These are phyloP conservation scores for Phytophthora ohioensis DNA, from an alignment of 352 stramenopile genomes.

Conservation along the genomic window DNA sequence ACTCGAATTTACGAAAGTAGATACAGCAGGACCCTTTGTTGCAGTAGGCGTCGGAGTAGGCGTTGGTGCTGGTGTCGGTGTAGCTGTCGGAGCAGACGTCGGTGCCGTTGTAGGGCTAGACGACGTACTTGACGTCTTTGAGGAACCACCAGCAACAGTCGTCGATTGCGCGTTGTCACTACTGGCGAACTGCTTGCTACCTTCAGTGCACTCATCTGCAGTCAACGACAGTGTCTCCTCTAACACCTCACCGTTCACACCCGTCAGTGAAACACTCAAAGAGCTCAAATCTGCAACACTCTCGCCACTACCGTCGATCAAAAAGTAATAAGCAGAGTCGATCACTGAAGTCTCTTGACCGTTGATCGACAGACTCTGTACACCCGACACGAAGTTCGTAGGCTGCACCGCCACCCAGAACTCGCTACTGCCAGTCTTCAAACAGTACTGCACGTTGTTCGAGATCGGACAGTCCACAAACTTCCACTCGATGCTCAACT, in stretches of 20 bases:
- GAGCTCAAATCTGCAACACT: conserved; percentile 50
- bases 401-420: conserved; percentile 77
- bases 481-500: conserved; percentile 63
- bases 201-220: conserved; percentile 53
- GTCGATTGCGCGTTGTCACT: conserved; percentile 6
- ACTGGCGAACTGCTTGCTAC: conserved; percentile 51
- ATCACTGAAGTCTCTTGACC: conserved; percentile 64
- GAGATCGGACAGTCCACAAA: conserved; percentile 71
- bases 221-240: conserved; percentile 66
- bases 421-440: conserved; percentile 67
- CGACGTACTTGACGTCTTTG: conserved; percentile 7
- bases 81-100: not conserved
- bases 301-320: conserved; percentile 55
- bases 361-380: conserved; percentile 66
- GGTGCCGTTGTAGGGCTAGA: conserved; percentile 1
- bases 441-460: conserved; percentile 67
- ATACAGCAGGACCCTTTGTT: not conserved
- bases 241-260: conserved; percentile 61
- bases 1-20: not conserved
- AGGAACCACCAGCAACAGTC: not conserved
- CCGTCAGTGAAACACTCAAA: conserved; percentile 54
- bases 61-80: conserved; percentile 1
- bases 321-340: conserved; percentile 72
- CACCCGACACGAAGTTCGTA: conserved; percentile 58
- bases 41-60: not conserved